Conservation (phyloP, 768 basidiomycete species). For the Pholiota microspora region DNA sequence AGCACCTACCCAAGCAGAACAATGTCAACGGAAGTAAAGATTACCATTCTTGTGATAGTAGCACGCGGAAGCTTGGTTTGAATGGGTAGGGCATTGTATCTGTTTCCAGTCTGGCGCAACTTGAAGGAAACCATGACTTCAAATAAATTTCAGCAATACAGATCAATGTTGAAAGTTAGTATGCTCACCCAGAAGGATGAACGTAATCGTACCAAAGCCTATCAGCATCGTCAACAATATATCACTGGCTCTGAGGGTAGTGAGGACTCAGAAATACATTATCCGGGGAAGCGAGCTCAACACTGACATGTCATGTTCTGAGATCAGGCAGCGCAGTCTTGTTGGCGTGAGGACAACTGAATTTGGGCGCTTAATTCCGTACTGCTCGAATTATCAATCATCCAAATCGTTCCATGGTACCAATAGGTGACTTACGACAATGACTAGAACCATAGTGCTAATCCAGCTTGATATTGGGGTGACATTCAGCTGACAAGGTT, state of each 20-base stretch:
- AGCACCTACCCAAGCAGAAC: neutral
- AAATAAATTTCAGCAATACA: too few species aligned
- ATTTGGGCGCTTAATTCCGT: neutral
- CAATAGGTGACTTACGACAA: neutral
- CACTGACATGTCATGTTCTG: neutral
- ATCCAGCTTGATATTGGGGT: neutral
- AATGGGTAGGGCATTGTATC: neutral
- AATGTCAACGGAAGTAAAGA: neutral
- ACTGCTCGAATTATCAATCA: neutral
- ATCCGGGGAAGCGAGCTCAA: neutral
- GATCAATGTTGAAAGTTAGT: neutral
- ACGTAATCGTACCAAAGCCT: neutral
- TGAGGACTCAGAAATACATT: neutral
- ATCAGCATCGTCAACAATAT: neutral
- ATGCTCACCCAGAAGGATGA: neutral
- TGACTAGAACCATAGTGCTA: neutral
- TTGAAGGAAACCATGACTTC: neutral
- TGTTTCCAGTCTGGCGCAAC: neutral
- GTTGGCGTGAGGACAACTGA: neutral
- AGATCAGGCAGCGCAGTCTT: neutral
- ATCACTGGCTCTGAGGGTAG: neutral
- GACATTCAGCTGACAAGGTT: neutral
- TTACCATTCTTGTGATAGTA: neutral
- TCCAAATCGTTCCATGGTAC: neutral
- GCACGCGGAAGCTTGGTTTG: neutral